Conservation (phyloP, 2,329 filamentous ascomycete species). For the Xylaria sp. region DNA sequence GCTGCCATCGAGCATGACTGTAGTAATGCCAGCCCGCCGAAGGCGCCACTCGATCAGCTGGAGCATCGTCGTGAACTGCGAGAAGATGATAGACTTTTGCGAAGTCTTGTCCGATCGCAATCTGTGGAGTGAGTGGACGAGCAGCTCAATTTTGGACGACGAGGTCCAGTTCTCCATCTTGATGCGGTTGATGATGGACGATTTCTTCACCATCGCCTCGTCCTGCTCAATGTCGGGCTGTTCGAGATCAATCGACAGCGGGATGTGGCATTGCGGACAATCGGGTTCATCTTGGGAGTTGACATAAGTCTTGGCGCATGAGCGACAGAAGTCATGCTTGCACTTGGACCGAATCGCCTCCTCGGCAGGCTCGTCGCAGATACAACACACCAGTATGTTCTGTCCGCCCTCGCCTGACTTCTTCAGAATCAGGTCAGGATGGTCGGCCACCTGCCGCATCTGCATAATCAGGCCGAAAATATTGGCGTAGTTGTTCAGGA, state of each 20-base stretch:
- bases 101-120: conserved; percentile 90
- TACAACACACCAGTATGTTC: conserved; percentile 88
- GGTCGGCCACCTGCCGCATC: conserved; percentile 97
- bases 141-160: conserved; percentile 95
- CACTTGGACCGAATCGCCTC: conserved; percentile 91
- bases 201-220: conserved; percentile 84
- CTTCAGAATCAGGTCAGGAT: conserved; percentile 90
- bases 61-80: conserved; percentile 95
- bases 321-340: conserved; percentile 88
- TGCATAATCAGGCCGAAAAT: conserved; percentile 99
- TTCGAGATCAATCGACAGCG: conserved; percentile 87
- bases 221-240: conserved; percentile 96
- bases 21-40: conserved; percentile 94
- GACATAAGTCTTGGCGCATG: conserved; percentile 80
- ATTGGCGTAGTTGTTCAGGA: conserved; percentile 97
- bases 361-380: conserved; percentile 95
- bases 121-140: conserved; percentile 92
- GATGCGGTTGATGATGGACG: conserved; percentile 96
- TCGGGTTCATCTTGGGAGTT: conserved; percentile 75
- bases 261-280: conserved; percentile 91
- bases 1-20: conserved; percentile 95
- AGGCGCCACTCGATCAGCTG: conserved; percentile 97
- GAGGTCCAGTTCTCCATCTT: conserved; percentile 99
- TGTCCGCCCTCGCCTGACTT: conserved; percentile 85
- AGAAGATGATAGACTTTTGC: conserved; percentile 96